These are phyloP conservation scores for Debaryomyces robertsiae DNA, from an alignment of 1,139 yeast genomes.

Conservation along the genomic window DNA sequence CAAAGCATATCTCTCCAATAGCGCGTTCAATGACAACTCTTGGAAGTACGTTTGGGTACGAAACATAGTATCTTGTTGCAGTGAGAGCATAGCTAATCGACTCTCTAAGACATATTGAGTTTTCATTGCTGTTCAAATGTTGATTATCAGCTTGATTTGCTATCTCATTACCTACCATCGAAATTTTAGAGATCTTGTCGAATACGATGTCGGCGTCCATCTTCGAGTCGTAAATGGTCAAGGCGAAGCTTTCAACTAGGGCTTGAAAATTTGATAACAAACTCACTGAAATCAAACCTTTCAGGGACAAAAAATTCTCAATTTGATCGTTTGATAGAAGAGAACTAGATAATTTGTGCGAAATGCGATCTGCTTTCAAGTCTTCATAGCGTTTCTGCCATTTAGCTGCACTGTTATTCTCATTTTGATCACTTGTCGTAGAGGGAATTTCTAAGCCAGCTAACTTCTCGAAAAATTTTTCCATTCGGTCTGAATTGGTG, in stretches of 20 bases:
- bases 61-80: slow-evolving; percentile 74
- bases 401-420: slow-evolving; percentile 33
- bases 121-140: slow-evolving; percentile 37
- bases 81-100: slow-evolving; percentile 78
- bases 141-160: slow-evolving; percentile 45
- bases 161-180: slow-evolving; percentile 52
- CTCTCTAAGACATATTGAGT: slow-evolving; percentile 55
- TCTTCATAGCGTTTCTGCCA: slow-evolving; percentile 55
- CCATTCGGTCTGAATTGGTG: no score
- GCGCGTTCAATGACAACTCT: slow-evolving; percentile 75
- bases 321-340: slow-evolving; percentile 30
- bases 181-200: slow-evolving; percentile 55
- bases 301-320: slow-evolving; percentile 33
- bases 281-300: slow-evolving; percentile 49
- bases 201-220: slow-evolving; percentile 49
- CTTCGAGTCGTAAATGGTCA: slow-evolving; percentile 35
- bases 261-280: slow-evolving; percentile 50
- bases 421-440: slow-evolving; percentile 14
- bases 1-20: slow-evolving; percentile 70
- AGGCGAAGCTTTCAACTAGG: slow-evolving; percentile 47
- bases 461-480: slow-evolving; percentile 32
- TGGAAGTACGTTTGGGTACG: slow-evolving; percentile 68
- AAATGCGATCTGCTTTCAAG: slow-evolving; percentile 34
- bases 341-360: slow-evolving; percentile 26
- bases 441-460: slow-evolving; percentile 22